Conservation (phyloP, 2,329 filamentous ascomycete species). For the Keithomyces neogunnii region DNA sequence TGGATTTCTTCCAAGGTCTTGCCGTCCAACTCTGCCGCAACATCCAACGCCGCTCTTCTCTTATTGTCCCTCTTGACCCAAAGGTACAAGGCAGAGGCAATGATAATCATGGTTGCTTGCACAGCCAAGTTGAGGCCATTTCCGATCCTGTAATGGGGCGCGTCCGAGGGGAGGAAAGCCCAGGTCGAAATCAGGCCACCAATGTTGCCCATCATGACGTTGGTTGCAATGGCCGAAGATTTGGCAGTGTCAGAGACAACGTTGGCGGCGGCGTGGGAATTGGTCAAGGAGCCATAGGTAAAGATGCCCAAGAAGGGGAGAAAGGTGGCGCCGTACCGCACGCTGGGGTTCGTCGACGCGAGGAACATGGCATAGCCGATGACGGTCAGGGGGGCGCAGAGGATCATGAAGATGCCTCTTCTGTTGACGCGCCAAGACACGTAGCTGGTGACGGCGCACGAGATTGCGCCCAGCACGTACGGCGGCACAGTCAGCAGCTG, state of each 20-base stretch:
- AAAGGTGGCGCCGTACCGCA: conserved; percentile 61
- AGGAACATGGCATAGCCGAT: conserved; percentile 62
- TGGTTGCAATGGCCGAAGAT: conserved; percentile 50
- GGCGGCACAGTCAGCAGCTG: conserved; percentile 65
- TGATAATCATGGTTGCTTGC: conserved; percentile 44
- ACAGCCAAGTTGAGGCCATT: conserved; percentile 63
- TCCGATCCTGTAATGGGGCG: conserved; percentile 57
- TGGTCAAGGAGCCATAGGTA: conserved; percentile 53
- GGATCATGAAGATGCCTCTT: conserved; percentile 51
- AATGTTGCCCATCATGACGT: conserved; percentile 40
- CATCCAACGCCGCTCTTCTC: conserved; percentile 43
- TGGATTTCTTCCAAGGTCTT: conserved; percentile 44
- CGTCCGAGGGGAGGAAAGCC: conserved; percentile 55
- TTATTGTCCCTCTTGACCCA: conserved; percentile 60
- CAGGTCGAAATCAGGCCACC: conserved; percentile 55
- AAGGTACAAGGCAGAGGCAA: conserved; percentile 36
- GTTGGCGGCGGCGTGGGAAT: conserved; percentile 58
- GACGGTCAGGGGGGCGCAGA: conserved; percentile 52
- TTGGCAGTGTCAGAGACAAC: conserved; percentile 61
- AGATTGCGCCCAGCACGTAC: conserved; percentile 57
- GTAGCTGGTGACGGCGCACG: conserved; percentile 50
- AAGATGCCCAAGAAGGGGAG: conserved; percentile 56
- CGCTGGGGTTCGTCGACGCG: conserved; percentile 36
- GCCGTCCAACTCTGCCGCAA: conserved; percentile 49
- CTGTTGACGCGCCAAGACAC: conserved; percentile 50